Conservation (phyloP, 2,329 filamentous ascomycete species). For the Talaromyces sp. region DNA sequence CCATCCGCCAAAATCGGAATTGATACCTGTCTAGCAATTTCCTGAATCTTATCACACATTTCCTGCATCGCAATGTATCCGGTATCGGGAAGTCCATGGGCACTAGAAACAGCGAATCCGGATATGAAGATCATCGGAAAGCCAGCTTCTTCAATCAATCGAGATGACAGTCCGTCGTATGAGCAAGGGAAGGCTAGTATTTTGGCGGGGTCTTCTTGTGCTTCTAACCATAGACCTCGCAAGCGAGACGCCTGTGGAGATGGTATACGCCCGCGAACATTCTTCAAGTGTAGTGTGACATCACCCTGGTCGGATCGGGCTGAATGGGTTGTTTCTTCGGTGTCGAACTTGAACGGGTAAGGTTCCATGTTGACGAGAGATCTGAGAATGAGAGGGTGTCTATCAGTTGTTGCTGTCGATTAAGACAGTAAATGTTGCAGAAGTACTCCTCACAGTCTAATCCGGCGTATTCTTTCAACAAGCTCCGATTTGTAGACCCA, state of each 20-base stretch:
- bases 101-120: slow-evolving; percentile 42
- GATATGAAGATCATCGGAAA: slow-evolving; percentile 47
- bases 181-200: slow-evolving; percentile 45
- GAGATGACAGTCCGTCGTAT: slow-evolving; percentile 45
- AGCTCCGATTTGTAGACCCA: background rate
- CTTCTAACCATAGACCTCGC: slow-evolving; percentile 41
- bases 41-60: slow-evolving; percentile 46
- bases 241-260: slow-evolving; percentile 21
- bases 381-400: background rate
- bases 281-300: slow-evolving; percentile 2
- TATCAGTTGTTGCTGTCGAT: background rate
- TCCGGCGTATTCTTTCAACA: background rate
- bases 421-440: background rate
- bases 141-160: slow-evolving; percentile 45
- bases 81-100: slow-evolving; percentile 46
- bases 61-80: slow-evolving; percentile 51
- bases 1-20: slow-evolving; percentile 55
- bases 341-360: slow-evolving; percentile 14
- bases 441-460: background rate
- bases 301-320: background rate
- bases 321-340: background rate
- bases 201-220: slow-evolving; percentile 40
- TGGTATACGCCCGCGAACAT: slow-evolving; percentile 13
- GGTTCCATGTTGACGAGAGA: slow-evolving; percentile 5
- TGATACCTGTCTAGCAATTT: slow-evolving; percentile 36